Conservation (phyloP, 1,139 yeast species). For the Geotrichum citri-aurantii region DNA sequence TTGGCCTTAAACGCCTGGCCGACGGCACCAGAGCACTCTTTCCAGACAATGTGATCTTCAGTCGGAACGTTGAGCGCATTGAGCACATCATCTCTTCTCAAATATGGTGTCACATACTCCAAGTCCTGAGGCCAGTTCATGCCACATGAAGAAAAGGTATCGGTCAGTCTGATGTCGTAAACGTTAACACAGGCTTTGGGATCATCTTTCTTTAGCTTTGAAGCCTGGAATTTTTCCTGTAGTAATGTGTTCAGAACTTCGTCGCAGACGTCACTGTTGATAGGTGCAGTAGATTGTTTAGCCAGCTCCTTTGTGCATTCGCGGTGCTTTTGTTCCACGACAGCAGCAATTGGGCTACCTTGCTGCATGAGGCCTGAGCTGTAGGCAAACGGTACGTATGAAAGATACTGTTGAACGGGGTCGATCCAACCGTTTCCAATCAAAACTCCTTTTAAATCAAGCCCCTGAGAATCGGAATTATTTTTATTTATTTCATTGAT, state of each 20-base stretch:
- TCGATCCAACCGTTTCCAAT: constrained; percentile 98
- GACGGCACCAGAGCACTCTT: constrained; percentile 67
- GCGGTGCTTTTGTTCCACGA: constrained; percentile 31
- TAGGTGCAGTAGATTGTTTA: constrained; percentile 26
- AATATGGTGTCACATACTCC: constrained; percentile 52
- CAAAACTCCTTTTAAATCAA: constrained; percentile 59
- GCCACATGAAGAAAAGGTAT: constrained; percentile 82
- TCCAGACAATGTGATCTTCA: constrained; percentile 48
- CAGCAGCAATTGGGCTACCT: constrained; percentile 28
- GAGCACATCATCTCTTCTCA: constrained; percentile 52
- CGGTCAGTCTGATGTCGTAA: constrained; percentile 70
- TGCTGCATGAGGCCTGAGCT: constrained; percentile 51
- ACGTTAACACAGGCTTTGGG: constrained; percentile 60
- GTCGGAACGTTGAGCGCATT: constrained; percentile 42
- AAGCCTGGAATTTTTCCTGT: constrained; percentile 19
- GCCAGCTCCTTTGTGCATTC: constrained; percentile 32
- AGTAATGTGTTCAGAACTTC: constrained; percentile 25
- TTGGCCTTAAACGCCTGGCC: constrained; percentile 47
- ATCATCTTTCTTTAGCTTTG: constrained; percentile 21
- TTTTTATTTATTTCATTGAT: constrained; percentile 47
- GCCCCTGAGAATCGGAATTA: constrained; percentile 20
- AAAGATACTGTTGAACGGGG: constrained; percentile 75
- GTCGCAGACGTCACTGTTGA: constrained; percentile 32
- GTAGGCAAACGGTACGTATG: constrained; percentile 69
- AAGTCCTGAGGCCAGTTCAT: constrained; percentile 89